phyloP scores from a whole-genome alignment of 2,329 filamentous ascomycete genomes.

The Aspergillus viridinutans region DNA sequence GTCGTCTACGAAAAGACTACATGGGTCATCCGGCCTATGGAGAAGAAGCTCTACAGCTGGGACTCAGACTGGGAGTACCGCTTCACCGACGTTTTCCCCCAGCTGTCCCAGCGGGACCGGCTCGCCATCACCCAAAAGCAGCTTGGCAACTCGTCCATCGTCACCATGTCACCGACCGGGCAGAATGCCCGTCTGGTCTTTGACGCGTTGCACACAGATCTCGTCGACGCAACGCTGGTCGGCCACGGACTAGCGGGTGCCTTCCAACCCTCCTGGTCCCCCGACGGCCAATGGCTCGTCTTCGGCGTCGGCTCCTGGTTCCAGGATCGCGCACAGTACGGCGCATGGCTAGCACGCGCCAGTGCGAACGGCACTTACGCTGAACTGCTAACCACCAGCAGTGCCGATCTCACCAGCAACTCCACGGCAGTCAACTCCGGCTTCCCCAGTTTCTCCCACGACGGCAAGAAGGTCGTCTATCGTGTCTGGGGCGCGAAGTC shows the following conservation, averaged over 20 bases:
- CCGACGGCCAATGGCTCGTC: slow-evolving; percentile 36
- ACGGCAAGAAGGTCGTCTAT: slow-evolving; percentile 36
- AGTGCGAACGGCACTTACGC: slow-evolving; percentile 21
- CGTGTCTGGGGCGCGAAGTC: slow-evolving; percentile 28
- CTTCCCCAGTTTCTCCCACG: slow-evolving; percentile 39
- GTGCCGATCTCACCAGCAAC: slow-evolving; percentile 1
- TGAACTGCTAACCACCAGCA: slow-evolving; percentile 29
- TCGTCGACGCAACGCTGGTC: slow-evolving; percentile 27
- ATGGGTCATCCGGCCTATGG: slow-evolving; percentile 31
- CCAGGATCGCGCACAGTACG: slow-evolving; percentile 24
- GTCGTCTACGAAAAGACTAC: slow-evolving; percentile 1
- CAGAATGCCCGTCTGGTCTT: no score
- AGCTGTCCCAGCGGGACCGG: slow-evolving; percentile 16
- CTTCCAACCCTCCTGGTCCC: slow-evolving; percentile 40
- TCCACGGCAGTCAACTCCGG: slow-evolving; percentile 31
- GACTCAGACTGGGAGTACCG: slow-evolving; percentile 41
- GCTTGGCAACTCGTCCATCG: no score
- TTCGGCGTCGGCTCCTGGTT: slow-evolving; percentile 43
- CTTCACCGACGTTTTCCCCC: slow-evolving; percentile 43
- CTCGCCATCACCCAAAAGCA: no score
- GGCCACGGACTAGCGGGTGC: slow-evolving; percentile 31
- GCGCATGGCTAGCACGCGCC: slow-evolving; percentile 21
- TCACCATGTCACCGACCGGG: no score
- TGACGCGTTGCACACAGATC: slow-evolving; percentile 20
- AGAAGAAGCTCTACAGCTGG: slow-evolving; percentile 38